Evolutionary conservation across 345 rosid species (phyloP).

Genomic region (Linum trigynum): DNA sequence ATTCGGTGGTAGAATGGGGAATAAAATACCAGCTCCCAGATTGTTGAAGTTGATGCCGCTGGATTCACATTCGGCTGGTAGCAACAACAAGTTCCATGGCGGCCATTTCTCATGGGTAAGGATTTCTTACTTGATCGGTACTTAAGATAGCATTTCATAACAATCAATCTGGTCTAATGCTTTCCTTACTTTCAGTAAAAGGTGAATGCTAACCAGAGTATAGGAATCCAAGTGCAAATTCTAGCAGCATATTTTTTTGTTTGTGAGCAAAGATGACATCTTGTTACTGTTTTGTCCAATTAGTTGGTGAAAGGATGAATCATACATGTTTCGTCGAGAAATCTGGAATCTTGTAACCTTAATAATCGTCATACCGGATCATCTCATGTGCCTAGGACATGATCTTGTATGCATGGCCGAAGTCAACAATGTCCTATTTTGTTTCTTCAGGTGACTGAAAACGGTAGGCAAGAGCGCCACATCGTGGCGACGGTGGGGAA

Average conservation of each 20-base stretch:
- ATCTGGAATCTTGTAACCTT: too few species aligned
- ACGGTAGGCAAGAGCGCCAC: conserved; percentile 86
- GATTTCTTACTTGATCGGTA: background rate
- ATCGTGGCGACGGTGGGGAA: conserved; percentile 87
- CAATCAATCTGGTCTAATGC: too few species aligned
- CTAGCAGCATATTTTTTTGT: too few species aligned
- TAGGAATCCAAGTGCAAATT: too few species aligned
- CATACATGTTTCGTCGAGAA: too few species aligned
- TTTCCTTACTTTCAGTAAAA: background rate
- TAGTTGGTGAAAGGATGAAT: background rate
- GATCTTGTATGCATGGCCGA: background rate
- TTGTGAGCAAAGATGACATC: too few species aligned
- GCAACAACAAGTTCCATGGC: conserved; percentile 71
- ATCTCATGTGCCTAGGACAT: too few species aligned
- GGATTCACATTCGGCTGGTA: conserved; percentile 85
- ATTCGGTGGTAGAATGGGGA: conserved; percentile 85
- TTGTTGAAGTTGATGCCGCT: conserved; percentile 82
- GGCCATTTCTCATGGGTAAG: conserved; percentile 99
- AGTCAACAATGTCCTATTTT: background rate
- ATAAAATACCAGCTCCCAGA: conserved; percentile 83
- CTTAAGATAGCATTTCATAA: too few species aligned
- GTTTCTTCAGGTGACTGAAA: conserved; percentile 67
- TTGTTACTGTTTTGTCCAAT: background rate
- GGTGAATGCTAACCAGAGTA: too few species aligned
- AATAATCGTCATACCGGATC: too few species aligned